Percentiles rank a stretch among this genome's conserved stretches.
Conservation (phyloP, 306 rosid species). For the Cucurbita moschata region DNA sequence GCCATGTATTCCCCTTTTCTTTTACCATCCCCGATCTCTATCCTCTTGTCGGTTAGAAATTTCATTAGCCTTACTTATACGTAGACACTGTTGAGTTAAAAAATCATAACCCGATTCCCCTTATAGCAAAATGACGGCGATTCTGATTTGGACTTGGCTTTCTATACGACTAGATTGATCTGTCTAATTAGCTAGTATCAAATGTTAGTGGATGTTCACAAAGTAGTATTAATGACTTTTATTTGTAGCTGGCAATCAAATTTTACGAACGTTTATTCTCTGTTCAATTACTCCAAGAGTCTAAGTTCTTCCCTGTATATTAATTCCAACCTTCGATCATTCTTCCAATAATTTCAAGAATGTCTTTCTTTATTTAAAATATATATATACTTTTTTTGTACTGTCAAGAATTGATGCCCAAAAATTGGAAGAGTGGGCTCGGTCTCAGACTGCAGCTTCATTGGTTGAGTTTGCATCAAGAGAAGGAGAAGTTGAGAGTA, state of each 20-base stretch:
- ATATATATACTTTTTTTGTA: neutral
- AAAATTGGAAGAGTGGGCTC: slow-evolving; percentile 93
- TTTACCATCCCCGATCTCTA: neutral
- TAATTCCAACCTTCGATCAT: neutral
- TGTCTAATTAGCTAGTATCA: no score
- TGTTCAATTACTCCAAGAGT: neutral
- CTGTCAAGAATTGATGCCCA: slow-evolving; percentile 57
- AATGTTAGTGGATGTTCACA: neutral
- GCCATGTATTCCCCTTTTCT: slow-evolving; percentile 12
- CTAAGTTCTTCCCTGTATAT: neutral
- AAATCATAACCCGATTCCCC: neutral
- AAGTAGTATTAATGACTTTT: neutral
- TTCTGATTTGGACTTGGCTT: neutral
- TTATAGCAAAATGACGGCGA: no score
- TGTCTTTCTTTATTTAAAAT: neutral
- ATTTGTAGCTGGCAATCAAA: neutral
- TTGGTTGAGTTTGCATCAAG: slow-evolving; percentile 66
- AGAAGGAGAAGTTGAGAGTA: slow-evolving; percentile 85
- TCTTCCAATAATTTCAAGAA: neutral
- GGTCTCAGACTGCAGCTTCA: slow-evolving; percentile 56
- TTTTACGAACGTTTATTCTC: neutral
- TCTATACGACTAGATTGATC: neutral
- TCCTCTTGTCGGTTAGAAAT: neutral
- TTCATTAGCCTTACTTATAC: neutral
- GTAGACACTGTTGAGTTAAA: neutral